A percentile compares a stretch with the other conserved stretches of the same genome.
Evolutionary conservation across 2,329 filamentous ascomycete genomes (phyloP).

Genomic region (Annulohypoxylon truncatum): DNA sequence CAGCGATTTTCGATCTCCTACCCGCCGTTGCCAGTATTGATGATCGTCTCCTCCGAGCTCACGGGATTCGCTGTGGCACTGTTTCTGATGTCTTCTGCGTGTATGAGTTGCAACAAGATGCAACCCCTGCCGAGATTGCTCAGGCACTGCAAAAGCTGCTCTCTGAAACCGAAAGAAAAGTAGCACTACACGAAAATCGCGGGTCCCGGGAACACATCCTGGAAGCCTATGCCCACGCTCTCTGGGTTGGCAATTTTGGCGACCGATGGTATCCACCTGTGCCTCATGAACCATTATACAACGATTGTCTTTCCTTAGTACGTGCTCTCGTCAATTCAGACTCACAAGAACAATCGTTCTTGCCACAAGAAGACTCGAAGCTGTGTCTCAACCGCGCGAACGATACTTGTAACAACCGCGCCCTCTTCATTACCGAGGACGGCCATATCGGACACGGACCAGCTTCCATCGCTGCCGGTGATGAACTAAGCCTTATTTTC

Average conservation of each 20-base stretch:
- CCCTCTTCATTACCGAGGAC: background rate
- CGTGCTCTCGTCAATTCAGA: background rate
- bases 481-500: background rate
- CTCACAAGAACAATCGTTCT: background rate
- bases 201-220: background rate
- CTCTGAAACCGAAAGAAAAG: background rate
- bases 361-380: background rate
- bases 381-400: background rate
- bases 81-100: background rate
- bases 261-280: background rate
- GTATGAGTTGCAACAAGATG: background rate
- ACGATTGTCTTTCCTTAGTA: background rate
- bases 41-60: background rate
- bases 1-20: background rate
- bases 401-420: background rate
- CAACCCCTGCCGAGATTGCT: background rate
- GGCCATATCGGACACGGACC: background rate
- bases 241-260: background rate
- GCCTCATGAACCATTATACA: background rate
- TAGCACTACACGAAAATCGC: background rate
- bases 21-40: background rate
- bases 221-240: background rate
- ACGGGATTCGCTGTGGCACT: background rate
- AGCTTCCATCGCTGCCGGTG: background rate
- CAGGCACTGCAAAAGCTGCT: background rate